Evolutionary conservation across 2,329 filamentous ascomycete genomes (phyloP).

Genomic region (Aphanoascus verrucosus): DNA sequence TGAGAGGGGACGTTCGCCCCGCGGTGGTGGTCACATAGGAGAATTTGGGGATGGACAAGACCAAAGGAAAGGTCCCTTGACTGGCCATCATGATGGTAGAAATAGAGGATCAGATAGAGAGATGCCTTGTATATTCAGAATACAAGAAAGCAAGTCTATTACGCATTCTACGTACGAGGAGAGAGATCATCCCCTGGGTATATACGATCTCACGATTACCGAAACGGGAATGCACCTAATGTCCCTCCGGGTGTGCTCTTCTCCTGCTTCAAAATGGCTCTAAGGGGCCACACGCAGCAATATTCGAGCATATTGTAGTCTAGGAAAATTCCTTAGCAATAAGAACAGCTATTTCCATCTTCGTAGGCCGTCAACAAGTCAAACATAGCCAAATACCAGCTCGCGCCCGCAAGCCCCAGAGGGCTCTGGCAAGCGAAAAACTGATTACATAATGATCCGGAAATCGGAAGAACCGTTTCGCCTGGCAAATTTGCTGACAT

Average conservation of each 20-base stretch:
- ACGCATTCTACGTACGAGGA: neutral
- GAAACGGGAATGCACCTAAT: neutral
- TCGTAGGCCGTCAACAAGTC: neutral
- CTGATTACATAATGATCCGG: neutral
- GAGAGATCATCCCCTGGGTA: neutral
- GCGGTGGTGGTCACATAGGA: constrained; percentile 34
- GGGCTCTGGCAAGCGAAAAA: neutral
- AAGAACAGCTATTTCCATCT: neutral
- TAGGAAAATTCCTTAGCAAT: neutral
- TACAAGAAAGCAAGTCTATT: neutral
- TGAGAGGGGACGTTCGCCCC: constrained; percentile 30
- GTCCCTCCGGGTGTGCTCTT: neutral
- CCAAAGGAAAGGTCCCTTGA: constrained; percentile 5
- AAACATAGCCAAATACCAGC: neutral
- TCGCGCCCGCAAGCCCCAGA: neutral
- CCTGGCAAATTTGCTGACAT: neutral
- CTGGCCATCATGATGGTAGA: neutral
- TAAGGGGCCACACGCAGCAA: neutral
- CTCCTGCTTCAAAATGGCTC: neutral
- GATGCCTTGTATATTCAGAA: neutral
- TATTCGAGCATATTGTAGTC: neutral
- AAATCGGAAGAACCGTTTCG: neutral
- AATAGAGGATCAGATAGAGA: neutral
- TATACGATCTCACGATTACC: neutral
- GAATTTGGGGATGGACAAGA: constrained; percentile 30